Evolutionary conservation across 2,329 filamentous ascomycete species (phyloP).

Genomic region (Penicillium sp.): DNA sequence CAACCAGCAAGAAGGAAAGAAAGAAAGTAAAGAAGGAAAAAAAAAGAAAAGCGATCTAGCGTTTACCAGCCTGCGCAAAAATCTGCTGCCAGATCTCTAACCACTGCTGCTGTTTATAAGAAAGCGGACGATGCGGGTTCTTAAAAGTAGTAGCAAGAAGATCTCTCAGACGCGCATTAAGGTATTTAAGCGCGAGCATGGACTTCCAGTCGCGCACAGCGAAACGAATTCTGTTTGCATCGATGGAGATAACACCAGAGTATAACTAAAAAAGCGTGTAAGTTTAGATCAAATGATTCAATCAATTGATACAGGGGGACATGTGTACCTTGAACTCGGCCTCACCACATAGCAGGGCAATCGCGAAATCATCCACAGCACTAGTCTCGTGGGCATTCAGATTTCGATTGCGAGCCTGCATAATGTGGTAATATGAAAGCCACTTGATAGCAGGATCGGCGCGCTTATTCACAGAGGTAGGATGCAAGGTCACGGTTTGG

Average conservation of each 20-base stretch:
- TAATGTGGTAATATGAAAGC: constrained; percentile 95
- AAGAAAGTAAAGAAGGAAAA: not conserved
- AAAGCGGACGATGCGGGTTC: constrained; percentile 40
- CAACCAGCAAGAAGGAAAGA: not conserved
- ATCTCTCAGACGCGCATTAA: constrained; percentile 72
- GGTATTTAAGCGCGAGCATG: constrained; percentile 81
- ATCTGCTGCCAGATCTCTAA: constrained; percentile 72
- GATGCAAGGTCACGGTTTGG: constrained; percentile 82
- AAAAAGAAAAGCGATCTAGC: constrained; percentile 4
- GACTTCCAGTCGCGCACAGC: constrained; percentile 85
- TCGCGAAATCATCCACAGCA: constrained; percentile 75
- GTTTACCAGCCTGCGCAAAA: constrained; percentile 49
- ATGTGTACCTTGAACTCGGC: constrained; percentile 72
- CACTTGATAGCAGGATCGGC: constrained; percentile 61
- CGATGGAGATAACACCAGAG: constrained; percentile 80
- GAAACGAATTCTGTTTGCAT: constrained; percentile 84
- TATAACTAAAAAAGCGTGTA: constrained; percentile 61
- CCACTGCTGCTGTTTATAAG: constrained; percentile 70
- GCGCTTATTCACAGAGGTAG: constrained; percentile 83
- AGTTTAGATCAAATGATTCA: not conserved
- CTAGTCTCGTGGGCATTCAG: constrained; percentile 91
- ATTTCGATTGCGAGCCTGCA: constrained; percentile 78
- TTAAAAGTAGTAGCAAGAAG: constrained; percentile 69
- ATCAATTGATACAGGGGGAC: not conserved
- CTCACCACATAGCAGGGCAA: constrained; percentile 84